These are phyloP conservation scores for Hygrocybe coccinea DNA, from an alignment of 768 basidiomycete species.

Conservation along the genomic window DNA sequence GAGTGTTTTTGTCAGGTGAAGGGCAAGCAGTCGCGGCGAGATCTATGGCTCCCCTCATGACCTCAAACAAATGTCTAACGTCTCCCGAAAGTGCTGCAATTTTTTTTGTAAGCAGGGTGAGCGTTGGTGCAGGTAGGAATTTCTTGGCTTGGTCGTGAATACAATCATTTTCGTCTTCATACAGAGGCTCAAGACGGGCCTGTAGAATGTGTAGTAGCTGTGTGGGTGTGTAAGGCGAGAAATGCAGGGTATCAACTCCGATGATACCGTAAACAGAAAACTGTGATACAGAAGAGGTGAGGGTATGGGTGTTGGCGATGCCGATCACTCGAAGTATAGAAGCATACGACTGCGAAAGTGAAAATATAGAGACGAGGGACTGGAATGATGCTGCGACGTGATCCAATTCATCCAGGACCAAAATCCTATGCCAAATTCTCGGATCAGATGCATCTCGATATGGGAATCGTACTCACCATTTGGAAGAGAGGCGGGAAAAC, in stretches of 20 bases:
- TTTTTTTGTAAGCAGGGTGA: conserved; percentile 73
- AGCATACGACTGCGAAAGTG: conserved; percentile 52
- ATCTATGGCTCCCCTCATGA: conserved; percentile 76
- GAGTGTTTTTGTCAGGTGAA: conserved; percentile 29
- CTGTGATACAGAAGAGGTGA: conserved; percentile 46
- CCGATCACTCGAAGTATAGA: conserved; percentile 65
- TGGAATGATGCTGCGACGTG: conserved; percentile 64
- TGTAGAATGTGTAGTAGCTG: conserved; percentile 69
- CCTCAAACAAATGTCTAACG: conserved; percentile 74
- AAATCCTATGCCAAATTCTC: conserved; percentile 40
- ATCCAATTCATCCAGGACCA: conserved; percentile 85
- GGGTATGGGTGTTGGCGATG: conserved; percentile 86
- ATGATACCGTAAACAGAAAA: conserved; percentile 16
- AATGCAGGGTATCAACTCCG: conserved; percentile 66
- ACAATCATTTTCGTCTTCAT: conserved; percentile 30
- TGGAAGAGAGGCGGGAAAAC: conserved; percentile 39
- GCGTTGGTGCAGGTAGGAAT: conserved; percentile 58
- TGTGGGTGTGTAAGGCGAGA: conserved; percentile 69
- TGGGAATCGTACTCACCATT: conserved; percentile 43
- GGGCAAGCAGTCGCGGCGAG: conserved; percentile 40
- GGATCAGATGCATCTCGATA: neutral
- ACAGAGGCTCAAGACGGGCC: conserved; percentile 54
- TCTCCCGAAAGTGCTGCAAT: conserved; percentile 80
- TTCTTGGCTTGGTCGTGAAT: conserved; percentile 35
- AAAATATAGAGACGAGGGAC: conserved; percentile 59